Base-by-base conservation (phyloP, 805 yeast species). In the Candida coquimbonensis region DNA sequence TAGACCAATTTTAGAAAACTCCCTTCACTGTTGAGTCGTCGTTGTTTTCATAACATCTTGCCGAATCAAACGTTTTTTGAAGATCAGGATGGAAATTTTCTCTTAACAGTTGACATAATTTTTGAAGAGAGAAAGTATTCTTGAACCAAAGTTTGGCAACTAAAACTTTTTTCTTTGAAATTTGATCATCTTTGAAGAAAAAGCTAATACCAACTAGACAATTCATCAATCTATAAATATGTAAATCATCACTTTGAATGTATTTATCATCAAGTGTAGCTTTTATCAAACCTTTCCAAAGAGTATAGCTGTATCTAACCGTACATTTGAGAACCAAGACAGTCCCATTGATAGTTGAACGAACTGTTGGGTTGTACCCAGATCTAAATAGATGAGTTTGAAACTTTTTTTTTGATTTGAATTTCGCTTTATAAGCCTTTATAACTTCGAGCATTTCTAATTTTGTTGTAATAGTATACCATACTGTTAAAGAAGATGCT, bases 201-300 rank as follows among this genome's bases (percentile, higher is more conserved):
- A 42, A 46, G 17, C 46, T 46, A 9, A 46, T 27, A 5, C 49
- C 49, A 46, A 42, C 16, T 1, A 46, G 37, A 9, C 40, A 32
- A 36, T 43, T 46, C 29, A 26, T 42, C 24, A 43, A 17, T 11
- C 31, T 29, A n/a, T 39, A 46, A 13, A 32, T 36, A 6, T 25
- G 24, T 36, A 39, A 43, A 39, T 43, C 46, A 17, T 46, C 46
- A 43, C 31, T 42, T 17, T 42, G 33, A 5, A 39, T 42, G 17
- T 35, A 42, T 26, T 39, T 39, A 36, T 46, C 46, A 43, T 46
- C 49, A 26, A 46, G 19, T 17, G 43, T 39, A n/a, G 43, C 31
- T 13, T 46, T 38, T 17, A 43, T 14, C 5, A 43, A n/a, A 27
- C 14, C 24, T 31, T 46, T 46, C 25, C 38, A 39, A 11, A 39